Base-by-base conservation (phyloP, 371 early-diverging fungal species). In the Mortierella sp. region DNA sequence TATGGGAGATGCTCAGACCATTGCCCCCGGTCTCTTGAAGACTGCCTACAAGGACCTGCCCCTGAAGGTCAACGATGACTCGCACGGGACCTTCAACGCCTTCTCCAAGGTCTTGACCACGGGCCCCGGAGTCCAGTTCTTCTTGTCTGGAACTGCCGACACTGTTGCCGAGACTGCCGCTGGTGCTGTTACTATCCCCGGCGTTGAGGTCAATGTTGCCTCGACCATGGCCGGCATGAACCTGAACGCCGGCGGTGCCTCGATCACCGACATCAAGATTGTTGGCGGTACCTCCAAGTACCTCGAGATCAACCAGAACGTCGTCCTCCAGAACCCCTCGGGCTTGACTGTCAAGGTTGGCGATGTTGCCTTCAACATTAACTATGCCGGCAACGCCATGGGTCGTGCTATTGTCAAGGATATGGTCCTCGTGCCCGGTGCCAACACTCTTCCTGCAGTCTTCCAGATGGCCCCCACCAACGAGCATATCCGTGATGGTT, bases 251-350 rank as follows among this genome's bases (percentile, higher is more conserved):
- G 87, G 87, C 9, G 75, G 73, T 65, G 86, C 80, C 44, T 68
- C 76, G 0, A 89, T 89, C 70, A 63, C 85, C 53, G 79, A 79
- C 10, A 77, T 89, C 13, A 77, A 79, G 39, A 85, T 90, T 43
- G 71, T 82, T 44, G 89, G 90, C 4, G 90, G 87, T 44, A 85
- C 83, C 45, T 63, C 86, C 29, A 22, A 86, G 29, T 87, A 86
- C 48, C 71, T 87, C 29, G 73, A 68, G 52, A 86, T 88, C 50
- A 50, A 86, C 63, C 79, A 86, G 43, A 76, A 70, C 43, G 79
- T 86, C 40, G 71, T 79, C 31, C 65, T 89, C 41, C 86, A 79
- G 76, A 89, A 88, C 74, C 91, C 91, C 4, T 90, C 90, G 11
- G 82, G 80, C 39, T 85, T 89, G 53, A 88, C 89, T 2, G 88